phyloP scores from a whole-genome alignment of 306 rosid species.

The Trifolium repens region DNA sequence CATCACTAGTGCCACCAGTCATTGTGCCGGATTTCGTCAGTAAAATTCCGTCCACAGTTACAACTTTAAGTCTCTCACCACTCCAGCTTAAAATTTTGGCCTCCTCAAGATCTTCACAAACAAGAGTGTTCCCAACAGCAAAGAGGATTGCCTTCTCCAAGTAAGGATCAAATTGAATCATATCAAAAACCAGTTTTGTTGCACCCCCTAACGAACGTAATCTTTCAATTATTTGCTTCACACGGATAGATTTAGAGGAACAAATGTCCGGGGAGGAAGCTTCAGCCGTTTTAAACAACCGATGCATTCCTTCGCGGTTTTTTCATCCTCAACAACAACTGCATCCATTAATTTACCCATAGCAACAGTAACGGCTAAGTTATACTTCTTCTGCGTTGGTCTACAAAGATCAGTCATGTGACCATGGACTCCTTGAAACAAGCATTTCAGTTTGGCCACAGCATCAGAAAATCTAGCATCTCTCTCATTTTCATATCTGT shows the following conservation, averaged over 20 bases:
- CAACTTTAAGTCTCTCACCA: slow-evolving; percentile 94
- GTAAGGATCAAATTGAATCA: slow-evolving; percentile 63
- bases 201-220: neutral
- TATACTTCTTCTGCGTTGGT: slow-evolving; percentile 91
- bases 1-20: slow-evolving; percentile 79
- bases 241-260: neutral
- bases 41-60: slow-evolving; percentile 90
- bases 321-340: neutral
- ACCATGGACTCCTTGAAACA: slow-evolving; percentile 95
- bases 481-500: slow-evolving; percentile 93
- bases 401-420: slow-evolving; percentile 97
- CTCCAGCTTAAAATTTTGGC: slow-evolving; percentile 86
- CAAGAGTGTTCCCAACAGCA: slow-evolving; percentile 87
- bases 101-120: slow-evolving; percentile 89
- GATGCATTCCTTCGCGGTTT: neutral
- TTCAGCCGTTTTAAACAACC: neutral
- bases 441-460: slow-evolving; percentile 90
- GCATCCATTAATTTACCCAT: neutral
- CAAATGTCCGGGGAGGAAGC: neutral
- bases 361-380: slow-evolving; percentile 90
- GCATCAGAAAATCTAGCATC: slow-evolving; percentile 89
- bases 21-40: slow-evolving; percentile 94
- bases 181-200: neutral
- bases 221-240: neutral
- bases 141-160: neutral